Evolutionary conservation across 2,329 filamentous ascomycete genomes (phyloP), one percentile per base, ranked within the genome.

Genomic region (Amauroascus verrucosus): DNA sequence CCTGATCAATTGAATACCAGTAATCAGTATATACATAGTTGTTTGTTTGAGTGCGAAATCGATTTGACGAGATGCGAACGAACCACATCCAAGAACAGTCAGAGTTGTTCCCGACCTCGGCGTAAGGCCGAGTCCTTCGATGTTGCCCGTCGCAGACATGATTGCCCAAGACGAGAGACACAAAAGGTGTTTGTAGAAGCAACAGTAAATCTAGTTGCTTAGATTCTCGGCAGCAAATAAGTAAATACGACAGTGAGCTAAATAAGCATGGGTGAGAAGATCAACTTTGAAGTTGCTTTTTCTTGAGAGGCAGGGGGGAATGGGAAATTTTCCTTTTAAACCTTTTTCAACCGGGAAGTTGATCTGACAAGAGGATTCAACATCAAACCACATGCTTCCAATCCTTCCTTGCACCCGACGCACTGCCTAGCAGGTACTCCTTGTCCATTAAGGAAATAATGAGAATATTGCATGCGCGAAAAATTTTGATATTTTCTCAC

Each of bases 21-120:
- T 16, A 3, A 41, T 51, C 41, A 51, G 38, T 48, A 52, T 24
- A 40, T 48, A 52, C 16, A 40, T 13, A 14, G 24, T 26, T 16
- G 20, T 43, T 26, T 28, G 22, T 38, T 45, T n/a, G 22, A 13
- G 14, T n/a, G 11, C 6, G 24, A 40, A 8, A 4, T 3, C 16
- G 9, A 43, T 26, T 45, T 45, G 24, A 45, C 14, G 48, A 24
- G 13, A 16, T 4, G 16, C 18, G 16, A 37, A 33, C 16, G 65
- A 77, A 86, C 86, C 88, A 69, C 86, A 93, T 63, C 88, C 88
- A 55, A 95, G 77, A 57, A 93, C 81, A 57, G 87, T 81, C 72
- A 94, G 77, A 59, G 86, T 91, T 59, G 89, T 57, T 16, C 60
- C 60, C 38, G 52, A 24, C 38, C 56, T 58, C 35, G 51, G 56